A percentile compares a stretch with the other conserved stretches of the same genome.
phyloP scores from a whole-genome alignment of 108 stramenopile species.

The Skeletonema tropicum region DNA sequence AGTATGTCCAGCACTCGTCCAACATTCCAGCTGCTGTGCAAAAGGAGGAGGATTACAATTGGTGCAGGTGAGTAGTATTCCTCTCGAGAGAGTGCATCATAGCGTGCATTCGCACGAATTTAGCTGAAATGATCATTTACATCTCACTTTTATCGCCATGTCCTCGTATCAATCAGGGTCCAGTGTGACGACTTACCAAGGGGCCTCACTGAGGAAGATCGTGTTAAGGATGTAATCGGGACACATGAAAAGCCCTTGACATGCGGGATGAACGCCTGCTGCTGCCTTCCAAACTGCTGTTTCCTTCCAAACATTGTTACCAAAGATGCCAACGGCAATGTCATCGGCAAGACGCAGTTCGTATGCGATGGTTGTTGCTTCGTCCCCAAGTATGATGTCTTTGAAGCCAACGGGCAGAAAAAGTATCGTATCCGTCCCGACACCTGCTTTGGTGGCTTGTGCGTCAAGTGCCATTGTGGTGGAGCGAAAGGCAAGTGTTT shows the following conservation, averaged over 20 bases:
- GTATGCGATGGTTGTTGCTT: constrained; percentile 45
- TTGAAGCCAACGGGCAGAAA: constrained; percentile 14
- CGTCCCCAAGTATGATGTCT: constrained; percentile 46
- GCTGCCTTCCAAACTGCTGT: constrained; percentile 13
- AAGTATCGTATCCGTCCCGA: constrained; percentile 38
- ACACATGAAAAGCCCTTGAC: constrained; percentile 40
- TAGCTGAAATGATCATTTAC: background rate
- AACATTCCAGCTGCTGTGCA: constrained; percentile 4
- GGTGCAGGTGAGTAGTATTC: background rate
- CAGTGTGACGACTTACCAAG: constrained; percentile 8
- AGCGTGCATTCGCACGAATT: background rate
- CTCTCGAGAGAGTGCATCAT: no score
- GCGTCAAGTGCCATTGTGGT: constrained; percentile 39
- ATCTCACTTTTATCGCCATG: background rate
- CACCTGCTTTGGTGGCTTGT: constrained; percentile 29
- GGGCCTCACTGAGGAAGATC: constrained; percentile 18
- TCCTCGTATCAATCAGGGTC: background rate
- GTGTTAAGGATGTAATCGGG: constrained; percentile 13
- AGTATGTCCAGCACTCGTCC: constrained; percentile 28
- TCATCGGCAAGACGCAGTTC: constrained; percentile 32
- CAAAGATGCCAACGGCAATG: constrained; percentile 19
- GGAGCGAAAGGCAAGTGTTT: constrained; percentile 35
- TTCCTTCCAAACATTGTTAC: constrained; percentile 27
- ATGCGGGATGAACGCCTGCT: constrained; percentile 16
- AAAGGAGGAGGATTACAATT: constrained; percentile 21